Base-by-base conservation (phyloP, 441 rosid genomes). In the Croton setiger region DNA sequence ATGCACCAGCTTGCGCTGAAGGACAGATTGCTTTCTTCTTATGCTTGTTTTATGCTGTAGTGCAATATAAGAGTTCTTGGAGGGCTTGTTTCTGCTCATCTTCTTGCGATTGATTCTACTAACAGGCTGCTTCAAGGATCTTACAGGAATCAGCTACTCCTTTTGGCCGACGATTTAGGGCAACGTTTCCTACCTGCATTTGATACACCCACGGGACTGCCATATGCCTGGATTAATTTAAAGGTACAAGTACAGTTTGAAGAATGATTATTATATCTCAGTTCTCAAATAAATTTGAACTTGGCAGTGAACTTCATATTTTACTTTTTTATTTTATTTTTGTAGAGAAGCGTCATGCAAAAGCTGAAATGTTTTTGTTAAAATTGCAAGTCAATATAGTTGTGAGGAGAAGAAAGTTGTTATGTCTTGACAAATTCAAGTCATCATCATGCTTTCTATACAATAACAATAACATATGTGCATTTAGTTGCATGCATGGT, bases 21-120 rank as follows among this genome's bases (percentile, higher is more conserved):
- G 70, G 63, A 69, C 80, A 73, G 57, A 72, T 78, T 51, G 67
- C 70, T 68, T 66, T 78, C 39, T 39, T 48, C 20, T 75, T 72
- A 66, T 53, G 35, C 73, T 79, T 76, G 58, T 76, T 79, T 74
- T 77, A 69, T 78, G 70, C 66, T 84, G 84, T 72, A 93, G 98
- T 91, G 98, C 91, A 93, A 93, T 85, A 91, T 91, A 81, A 84
- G 98, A 88, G 83, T 91, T 79, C 98, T 93, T 81, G 97, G 98
- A 81, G 98, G 97, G 84, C 98, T 93, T 82, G 85, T 93, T 73
- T 89, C 97, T 79, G 96, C 96, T 75, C 98, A 93, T 89, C 84
- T 93, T 84, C 98, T 93, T 91, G 96, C 96, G 75, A 88, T 86
- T 66, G 94, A 89, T 79, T 81, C 93, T 70, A 78, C 85, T 53